Percentiles rank a stretch among this genome's conserved stretches.
Evolutionary conservation across 495 filamentous ascomycete genomes (phyloP).

Genomic region (Penicillium herquei): DNA sequence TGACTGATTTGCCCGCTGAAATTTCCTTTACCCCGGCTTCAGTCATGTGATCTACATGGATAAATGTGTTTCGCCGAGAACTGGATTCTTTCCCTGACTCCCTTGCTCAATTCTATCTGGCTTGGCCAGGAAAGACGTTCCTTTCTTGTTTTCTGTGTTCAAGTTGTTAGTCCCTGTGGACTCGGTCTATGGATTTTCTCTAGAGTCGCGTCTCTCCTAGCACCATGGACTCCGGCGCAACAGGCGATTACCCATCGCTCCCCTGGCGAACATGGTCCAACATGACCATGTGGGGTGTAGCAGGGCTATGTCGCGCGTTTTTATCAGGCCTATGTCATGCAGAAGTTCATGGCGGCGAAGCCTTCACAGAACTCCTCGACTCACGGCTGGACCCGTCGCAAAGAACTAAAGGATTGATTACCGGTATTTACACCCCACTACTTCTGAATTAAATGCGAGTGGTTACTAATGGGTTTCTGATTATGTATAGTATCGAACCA

Average conservation of each 20-base stretch:
- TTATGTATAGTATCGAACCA: conserved; percentile 79
- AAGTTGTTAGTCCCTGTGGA: neutral
- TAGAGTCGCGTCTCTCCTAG: conserved; percentile 20
- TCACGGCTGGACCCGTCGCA: conserved; percentile 63
- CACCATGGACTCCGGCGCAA: conserved; percentile 41
- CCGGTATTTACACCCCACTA: conserved; percentile 56
- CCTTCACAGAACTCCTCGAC: conserved; percentile 76
- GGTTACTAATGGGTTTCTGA: conserved; percentile 11
- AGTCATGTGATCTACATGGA: conserved; percentile 26
- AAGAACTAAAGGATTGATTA: conserved; percentile 76
- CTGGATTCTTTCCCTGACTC: neutral
- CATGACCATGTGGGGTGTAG: conserved; percentile 44
- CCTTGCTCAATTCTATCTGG: neutral
- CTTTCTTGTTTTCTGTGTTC: conserved; percentile 5
- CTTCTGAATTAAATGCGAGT: neutral
- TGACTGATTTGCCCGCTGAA: neutral
- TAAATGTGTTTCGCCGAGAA: conserved; percentile 17
- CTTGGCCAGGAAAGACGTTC: neutral
- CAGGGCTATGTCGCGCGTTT: conserved; percentile 47
- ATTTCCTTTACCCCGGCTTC: conserved; percentile 15
- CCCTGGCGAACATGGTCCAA: conserved; percentile 45
- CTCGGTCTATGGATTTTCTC: conserved; percentile 27
- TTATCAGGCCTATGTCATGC: conserved; percentile 40
- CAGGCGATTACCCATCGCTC: conserved; percentile 40
- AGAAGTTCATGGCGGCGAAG: conserved; percentile 68